These are phyloP conservation scores for Hymenotorrendiella dingleyae DNA, from an alignment of 2,329 filamentous ascomycete species.

Conservation along the genomic window DNA sequence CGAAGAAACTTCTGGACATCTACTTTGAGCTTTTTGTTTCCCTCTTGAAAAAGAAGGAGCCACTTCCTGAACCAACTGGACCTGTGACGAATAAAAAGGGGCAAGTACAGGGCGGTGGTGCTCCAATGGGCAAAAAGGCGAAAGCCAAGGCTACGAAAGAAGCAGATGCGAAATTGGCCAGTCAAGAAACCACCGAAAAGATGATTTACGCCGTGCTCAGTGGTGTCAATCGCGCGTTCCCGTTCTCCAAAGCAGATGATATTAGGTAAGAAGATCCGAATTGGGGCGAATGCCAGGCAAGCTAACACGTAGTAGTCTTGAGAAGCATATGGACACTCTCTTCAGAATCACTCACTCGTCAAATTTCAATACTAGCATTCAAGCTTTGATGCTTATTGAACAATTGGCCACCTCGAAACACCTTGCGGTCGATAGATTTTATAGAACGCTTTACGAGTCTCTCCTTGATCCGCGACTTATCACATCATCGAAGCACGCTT, in stretches of 20 bases:
- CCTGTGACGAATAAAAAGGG: conserved; percentile 43
- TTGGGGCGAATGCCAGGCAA: too few relatives aligned
- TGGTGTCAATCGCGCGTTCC: conserved; percentile 92
- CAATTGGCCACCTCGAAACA: conserved; percentile 80
- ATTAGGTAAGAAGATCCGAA: conserved; percentile 66
- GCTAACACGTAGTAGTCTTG: conserved; percentile 54
- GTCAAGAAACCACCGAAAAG: conserved; percentile 66
- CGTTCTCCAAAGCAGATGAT: conserved; percentile 79
- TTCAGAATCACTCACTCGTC: conserved; percentile 96
- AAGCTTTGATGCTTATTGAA: conserved; percentile 90
- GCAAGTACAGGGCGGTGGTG: conserved; percentile 47
- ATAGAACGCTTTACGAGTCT: conserved; percentile 91
- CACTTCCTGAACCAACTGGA: conserved; percentile 32
- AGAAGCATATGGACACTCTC: conserved; percentile 85
- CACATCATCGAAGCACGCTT: conserved; percentile 86
- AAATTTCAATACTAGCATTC: conserved; percentile 98
- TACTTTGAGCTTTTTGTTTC: conserved; percentile 88
- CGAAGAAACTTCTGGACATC: conserved; percentile 75
- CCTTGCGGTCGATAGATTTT: conserved; percentile 82
- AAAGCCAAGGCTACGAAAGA: conserved; percentile 34
- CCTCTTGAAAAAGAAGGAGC: conserved; percentile 59
- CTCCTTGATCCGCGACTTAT: conserved; percentile 83
- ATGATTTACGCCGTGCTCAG: conserved; percentile 86
- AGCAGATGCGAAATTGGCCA: conserved; percentile 33
- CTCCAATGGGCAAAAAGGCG: conserved; percentile 45